phyloP scores from a whole-genome alignment of 179 eudicot species.

The Drosera spatulata region DNA sequence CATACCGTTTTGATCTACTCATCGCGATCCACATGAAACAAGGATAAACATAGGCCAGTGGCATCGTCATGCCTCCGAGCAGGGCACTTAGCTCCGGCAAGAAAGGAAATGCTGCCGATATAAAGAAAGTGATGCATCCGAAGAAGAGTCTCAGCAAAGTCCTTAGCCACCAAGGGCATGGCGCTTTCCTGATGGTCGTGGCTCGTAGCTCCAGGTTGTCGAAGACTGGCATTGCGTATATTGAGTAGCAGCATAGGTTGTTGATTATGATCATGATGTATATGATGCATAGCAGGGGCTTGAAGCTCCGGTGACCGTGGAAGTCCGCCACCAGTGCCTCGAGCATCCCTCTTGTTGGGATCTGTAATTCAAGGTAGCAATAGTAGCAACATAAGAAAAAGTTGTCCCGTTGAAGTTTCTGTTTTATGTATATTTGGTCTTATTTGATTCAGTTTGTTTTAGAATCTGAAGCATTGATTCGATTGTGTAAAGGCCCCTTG shows the following conservation, averaged over 20 bases:
- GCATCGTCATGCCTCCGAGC: conserved; percentile 34
- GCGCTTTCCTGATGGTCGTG: conserved; percentile 7
- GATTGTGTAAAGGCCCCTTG: too few species aligned
- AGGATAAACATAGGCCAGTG: conserved; percentile 41
- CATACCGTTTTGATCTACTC: conserved; percentile 23
- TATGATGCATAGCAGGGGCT: conserved; percentile 12
- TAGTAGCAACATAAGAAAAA: background rate
- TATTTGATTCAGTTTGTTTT: too few species aligned
- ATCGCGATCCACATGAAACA: conserved; percentile 58
- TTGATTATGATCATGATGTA: conserved; percentile 16
- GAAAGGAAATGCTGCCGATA: conserved; percentile 47
- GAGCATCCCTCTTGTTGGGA: conserved; percentile 15
- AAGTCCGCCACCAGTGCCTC: background rate
- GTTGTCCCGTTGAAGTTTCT: too few species aligned
- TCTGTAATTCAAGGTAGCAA: conserved; percentile 4
- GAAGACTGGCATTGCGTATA: conserved; percentile 29
- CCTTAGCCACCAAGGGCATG: conserved; percentile 25
- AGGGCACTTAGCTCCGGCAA: conserved; percentile 25
- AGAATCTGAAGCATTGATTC: too few species aligned
- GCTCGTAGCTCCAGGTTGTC: conserved; percentile 30
- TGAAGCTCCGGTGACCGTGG: conserved; percentile 8
- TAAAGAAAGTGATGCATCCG: conserved; percentile 41
- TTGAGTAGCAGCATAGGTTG: conserved; percentile 19
- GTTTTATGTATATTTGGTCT: too few species aligned
- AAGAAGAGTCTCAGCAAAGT: conserved; percentile 23